Conservation (phyloP, 352 stramenopile species). For the Phytophthora aleatoria region DNA sequence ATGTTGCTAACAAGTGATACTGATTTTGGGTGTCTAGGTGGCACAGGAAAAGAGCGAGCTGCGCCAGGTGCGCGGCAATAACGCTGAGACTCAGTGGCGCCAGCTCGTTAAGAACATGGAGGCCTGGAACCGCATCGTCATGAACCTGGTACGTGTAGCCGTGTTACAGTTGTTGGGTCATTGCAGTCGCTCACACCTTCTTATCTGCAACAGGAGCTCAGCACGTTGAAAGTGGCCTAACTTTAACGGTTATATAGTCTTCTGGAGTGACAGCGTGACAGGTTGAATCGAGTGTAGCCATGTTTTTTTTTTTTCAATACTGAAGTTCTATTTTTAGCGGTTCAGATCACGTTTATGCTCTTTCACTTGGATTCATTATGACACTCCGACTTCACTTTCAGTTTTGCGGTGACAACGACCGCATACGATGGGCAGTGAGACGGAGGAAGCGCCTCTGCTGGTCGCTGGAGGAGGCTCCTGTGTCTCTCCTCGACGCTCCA, state of each 20-base stretch:
- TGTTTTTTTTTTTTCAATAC: slow-evolving; percentile 9
- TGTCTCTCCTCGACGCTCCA: slow-evolving; percentile 5
- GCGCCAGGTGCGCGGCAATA: slow-evolving; percentile 27
- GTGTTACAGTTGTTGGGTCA: not conserved
- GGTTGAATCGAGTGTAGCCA: slow-evolving; percentile 18
- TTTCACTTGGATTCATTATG: slow-evolving; percentile 14
- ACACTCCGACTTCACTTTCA: slow-evolving; percentile 3
- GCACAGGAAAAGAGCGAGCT: slow-evolving; percentile 48
- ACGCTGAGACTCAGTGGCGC: slow-evolving; percentile 72
- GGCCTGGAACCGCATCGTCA: slow-evolving; percentile 84
- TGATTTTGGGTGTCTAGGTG: slow-evolving; percentile 31
- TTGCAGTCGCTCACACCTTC: slow-evolving; percentile 8
- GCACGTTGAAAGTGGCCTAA: slow-evolving; percentile 29
- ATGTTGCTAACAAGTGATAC: not conserved
- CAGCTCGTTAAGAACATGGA: slow-evolving; percentile 88
- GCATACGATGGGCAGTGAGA: slow-evolving; percentile 13
- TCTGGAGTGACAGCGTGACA: slow-evolving; percentile 4
- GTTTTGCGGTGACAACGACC: not conserved
- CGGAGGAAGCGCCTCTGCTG: slow-evolving; percentile 29
- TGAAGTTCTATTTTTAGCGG: slow-evolving; percentile 32
- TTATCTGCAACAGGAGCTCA: slow-evolving; percentile 36
- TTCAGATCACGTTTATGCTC: not conserved
- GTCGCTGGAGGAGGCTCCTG: slow-evolving; percentile 7
- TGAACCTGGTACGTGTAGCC: slow-evolving; percentile 60
- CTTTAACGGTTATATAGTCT: not conserved